Base-by-base conservation (phyloP, 345 rosid genomes). In the Bruguiera sexangula region DNA sequence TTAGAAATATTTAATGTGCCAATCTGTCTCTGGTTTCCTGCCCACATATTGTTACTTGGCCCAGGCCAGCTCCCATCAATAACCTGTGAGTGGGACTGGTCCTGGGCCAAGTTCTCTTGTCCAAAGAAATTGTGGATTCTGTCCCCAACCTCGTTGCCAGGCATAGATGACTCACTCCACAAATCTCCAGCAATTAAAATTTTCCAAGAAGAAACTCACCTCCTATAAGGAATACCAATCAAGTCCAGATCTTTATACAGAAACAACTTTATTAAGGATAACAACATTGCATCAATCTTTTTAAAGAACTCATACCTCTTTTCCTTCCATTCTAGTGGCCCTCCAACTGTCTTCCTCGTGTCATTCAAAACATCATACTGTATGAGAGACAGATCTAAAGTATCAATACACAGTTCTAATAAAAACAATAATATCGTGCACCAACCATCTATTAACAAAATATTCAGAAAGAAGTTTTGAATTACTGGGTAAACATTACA, bases 141-240 rank as follows among this genome's bases (percentile, higher is more conserved):
- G 79, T 93, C 98, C 77, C 92, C 97, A 82, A 79, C 83, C 85
- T 90, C 91, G 89, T 93, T 89, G 77, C 96, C 98, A 89, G 97
- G 91, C 97, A 93, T 91, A 82, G 96, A 86, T 86, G 79, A 79
- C 60, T 72, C 78, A 68, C 76, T 74, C 39, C 65, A 62, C 72
- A 70, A 73, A 30, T 68, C 67, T 72, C 71, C 77, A 75, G 73
- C 55, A 65, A 79, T 73, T 76, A 76, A 72, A 69, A 63, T 80
- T 67, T 70, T 63, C 71, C 34, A 58, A 16, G 29, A 62, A 76
- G 69, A 72, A 68, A 75, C 71, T 62, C 8, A 37, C 51, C 51
- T 69, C 82, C 85, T 74, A 64, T 59, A 78, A 70, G 43, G 39
- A 63, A 68, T 3, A 66, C 18, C 46, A 48, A 71, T 67, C 71